phyloP scores from a whole-genome alignment of 768 basidiomycete species.

The Mycena alexandri region DNA sequence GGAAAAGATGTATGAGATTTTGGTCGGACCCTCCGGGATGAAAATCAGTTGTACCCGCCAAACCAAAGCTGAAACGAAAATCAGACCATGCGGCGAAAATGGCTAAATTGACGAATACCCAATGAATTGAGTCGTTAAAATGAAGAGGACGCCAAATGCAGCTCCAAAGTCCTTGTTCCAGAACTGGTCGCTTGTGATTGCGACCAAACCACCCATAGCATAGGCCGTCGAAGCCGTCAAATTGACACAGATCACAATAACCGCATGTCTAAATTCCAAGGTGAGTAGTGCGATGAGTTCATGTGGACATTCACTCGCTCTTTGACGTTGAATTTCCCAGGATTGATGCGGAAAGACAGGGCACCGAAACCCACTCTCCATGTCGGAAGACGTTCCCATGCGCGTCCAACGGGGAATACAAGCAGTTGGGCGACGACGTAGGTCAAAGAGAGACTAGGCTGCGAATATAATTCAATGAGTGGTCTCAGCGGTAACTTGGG shows the following conservation, averaged over 20 bases:
- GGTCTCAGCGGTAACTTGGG: not conserved
- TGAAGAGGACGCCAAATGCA: constrained; percentile 17
- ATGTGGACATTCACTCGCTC: constrained; percentile 6
- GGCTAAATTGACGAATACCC: constrained; percentile 4
- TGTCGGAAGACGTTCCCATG: constrained; percentile 27
- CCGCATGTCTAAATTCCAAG: constrained; percentile 1
- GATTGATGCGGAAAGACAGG: constrained; percentile 25
- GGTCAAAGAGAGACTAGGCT: constrained; percentile 13
- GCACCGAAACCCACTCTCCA: constrained; percentile 20
- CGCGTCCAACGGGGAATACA: constrained; percentile 16
- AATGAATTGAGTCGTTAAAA: constrained; percentile 24
- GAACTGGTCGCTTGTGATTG: constrained; percentile 13
- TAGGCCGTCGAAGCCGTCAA: constrained; percentile 17
- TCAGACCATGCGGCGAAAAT: not conserved
- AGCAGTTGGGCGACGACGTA: constrained; percentile 24
- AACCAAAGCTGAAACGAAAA: not conserved
- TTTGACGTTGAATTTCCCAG: constrained; percentile 20
- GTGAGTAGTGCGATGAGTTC: not conserved
- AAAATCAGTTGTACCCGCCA: too few species aligned
- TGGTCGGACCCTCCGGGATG: too few species aligned
- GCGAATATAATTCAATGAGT: not conserved
- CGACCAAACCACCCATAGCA: constrained; percentile 17
- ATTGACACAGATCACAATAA: constrained; percentile 24
- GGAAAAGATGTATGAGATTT: too few species aligned
- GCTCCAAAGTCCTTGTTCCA: constrained; percentile 21